Base-by-base conservation (phyloP, 371 early-diverging fungal species). In the Rhizopus arrhizus region DNA sequence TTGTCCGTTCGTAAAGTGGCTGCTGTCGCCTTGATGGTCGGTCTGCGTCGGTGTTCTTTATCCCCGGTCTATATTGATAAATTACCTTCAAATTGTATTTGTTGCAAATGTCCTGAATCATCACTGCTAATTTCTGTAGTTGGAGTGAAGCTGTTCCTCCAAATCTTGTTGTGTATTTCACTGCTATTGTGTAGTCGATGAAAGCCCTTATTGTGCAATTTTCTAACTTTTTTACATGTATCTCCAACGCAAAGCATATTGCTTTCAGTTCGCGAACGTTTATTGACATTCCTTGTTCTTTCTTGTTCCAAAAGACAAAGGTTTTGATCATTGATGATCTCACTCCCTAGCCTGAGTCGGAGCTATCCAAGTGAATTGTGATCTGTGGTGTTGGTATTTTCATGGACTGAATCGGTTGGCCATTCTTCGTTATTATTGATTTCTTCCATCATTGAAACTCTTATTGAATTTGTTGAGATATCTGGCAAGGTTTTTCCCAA, bases 231-330 rank as follows among this genome's bases (percentile, higher is more conserved):
- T 50, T 61, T 46, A 49, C 32, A 36, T 53, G 56, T 9, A 72
- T 0, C 13, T 43, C 5, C 1, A 43, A 13, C 13, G 63, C 68
- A 35, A 53, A 65, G n/a, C n/a, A n/a, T n/a, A n/a, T n/a, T n/a
- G n/a, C n/a, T n/a, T n/a, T n/a, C n/a, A n/a, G n/a, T n/a, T 67
- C 68, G 4, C 66, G 29, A 1, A 67, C 72, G 15, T 66, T 71
- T 12, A 62, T 65, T 0, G 64, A 64, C 0, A 32, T 1, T 12
- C 47, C 45, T 36, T 33, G 53, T 53, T 67, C 67, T 36, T 7
- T 15, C 6, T 43, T 5, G 0, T 46, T 59, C 72, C 72, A 68
- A 40, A 55, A 65, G 3, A 65, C 68, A 0, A 35, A 35, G 12
- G 61, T 62, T 13, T 56, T 0, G 15, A 55, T 11, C 8, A 5